A percentile compares a stretch with the other conserved stretches of the same genome.
Conservation (phyloP, 495 filamentous ascomycete genomes). For the Haplographium delicatum region DNA sequence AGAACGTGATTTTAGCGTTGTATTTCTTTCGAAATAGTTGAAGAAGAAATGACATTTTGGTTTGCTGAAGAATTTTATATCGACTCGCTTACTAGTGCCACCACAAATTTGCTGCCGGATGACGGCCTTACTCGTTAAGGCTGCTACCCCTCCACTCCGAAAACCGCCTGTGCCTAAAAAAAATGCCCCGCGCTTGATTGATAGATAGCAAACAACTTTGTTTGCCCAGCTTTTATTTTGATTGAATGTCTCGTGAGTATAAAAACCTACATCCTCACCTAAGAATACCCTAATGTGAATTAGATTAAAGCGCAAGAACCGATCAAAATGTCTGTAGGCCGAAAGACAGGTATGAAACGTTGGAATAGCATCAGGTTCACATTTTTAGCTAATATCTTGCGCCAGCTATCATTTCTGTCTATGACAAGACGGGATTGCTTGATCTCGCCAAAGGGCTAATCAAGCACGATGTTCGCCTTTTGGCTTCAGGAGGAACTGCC, state of each 20-base stretch:
- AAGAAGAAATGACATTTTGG: background rate
- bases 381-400: conserved; percentile 1
- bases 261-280: no score
- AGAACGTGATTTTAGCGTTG: conserved; percentile 66
- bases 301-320: no score
- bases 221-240: no score
- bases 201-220: background rate
- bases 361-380: no score
- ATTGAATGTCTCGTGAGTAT: no score
- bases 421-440: conserved; percentile 94
- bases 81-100: no score
- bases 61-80: background rate
- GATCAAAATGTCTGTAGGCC: conserved; percentile 13
- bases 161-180: background rate
- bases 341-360: conserved; percentile 22
- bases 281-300: no score
- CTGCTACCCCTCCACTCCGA: background rate
- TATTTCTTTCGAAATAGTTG: conserved; percentile 26
- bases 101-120: background rate
- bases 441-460: conserved; percentile 93
- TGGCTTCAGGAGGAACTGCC: conserved; percentile 91
- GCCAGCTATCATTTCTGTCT: conserved; percentile 91
- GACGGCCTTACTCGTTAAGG: no score
- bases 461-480: conserved; percentile 82
- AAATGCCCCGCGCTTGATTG: background rate